Evolutionary conservation across 306 rosid genomes (phyloP).

Genomic region (Trifolium dubium): DNA sequence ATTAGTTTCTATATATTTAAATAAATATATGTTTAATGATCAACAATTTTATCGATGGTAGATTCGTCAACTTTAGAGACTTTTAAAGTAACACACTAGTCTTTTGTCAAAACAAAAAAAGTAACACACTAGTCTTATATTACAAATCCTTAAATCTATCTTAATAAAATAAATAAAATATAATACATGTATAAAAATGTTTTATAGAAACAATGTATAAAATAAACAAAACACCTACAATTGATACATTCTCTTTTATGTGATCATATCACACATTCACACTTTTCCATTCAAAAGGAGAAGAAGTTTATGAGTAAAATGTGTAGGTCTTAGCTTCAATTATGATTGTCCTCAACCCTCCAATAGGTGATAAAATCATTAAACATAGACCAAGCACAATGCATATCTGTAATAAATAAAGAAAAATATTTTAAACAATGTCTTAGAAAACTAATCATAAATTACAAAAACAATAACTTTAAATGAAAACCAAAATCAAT

Average conservation of each 20-base stretch:
- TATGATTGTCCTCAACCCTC: slow-evolving; percentile 79
- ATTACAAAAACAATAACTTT: not conserved
- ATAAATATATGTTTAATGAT: no score
- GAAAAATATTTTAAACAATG: not conserved
- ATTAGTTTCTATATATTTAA: no score
- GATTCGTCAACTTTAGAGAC: no score
- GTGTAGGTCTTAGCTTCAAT: slow-evolving; percentile 55
- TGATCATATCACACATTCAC: not conserved
- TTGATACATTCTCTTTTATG: not conserved
- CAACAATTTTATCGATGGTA: no score
- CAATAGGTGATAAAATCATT: slow-evolving; percentile 73
- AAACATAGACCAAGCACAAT: slow-evolving; percentile 66
- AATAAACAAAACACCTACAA: not conserved
- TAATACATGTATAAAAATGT: not conserved
- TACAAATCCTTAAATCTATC: no score
- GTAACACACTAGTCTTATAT: no score
- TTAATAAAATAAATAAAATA: no score
- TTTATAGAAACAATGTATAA: not conserved
- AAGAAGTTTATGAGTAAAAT: slow-evolving; percentile 60
- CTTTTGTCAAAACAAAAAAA: no score
- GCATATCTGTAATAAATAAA: slow-evolving; percentile 64
- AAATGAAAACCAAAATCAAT: slow-evolving; percentile 8
- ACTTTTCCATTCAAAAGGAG: not conserved
- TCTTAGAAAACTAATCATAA: not conserved
- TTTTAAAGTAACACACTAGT: no score